Base-by-base conservation (phyloP, 176 grass and related monocot genomes). In the Eleusine indica region DNA sequence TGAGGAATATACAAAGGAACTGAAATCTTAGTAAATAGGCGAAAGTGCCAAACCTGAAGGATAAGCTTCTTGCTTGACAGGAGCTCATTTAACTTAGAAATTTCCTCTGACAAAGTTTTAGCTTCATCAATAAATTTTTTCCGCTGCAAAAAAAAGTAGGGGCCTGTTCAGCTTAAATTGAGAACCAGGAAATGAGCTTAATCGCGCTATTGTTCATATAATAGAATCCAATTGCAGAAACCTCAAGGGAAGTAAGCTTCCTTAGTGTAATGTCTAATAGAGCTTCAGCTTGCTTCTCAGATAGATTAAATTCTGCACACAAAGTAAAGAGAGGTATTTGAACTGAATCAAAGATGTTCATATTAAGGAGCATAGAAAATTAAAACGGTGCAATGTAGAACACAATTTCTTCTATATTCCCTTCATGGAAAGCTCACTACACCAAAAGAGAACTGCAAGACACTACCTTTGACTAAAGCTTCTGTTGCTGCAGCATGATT, bases 101-200 rank as follows among this genome's bases (percentile, higher is more conserved):
- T 92, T 18, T 93, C 75, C 30, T 83, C 87, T 15, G 88, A 88
- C 74, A 98, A 80, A 54, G 77, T 83, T 75, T 87, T 86, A 60
- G 91, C 93, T 88, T 98, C 96, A 67, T 98, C 91, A 73, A 98
- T 83, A 90, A 90, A 98, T 41, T 92, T 98, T 53, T 98, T 95
- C 83, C 96, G 80, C 96, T 98, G 85, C 75, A 90, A 89, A 77
- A 35, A 89, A 71, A 64, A 30, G 41, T 21, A 77, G 44, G 77
- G 71, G 66, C n/a, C 28, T 0, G 5, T 79, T 86, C 68, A 90
- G 69, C 56, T 70, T 28, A 61, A 37, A 47, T 38, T 14, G n/a
- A 74, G 22, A 47, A 70, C 47, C 0, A 37, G 49, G 16, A 70
- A 66, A 68, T 22, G 13, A 40, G 42, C 82, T 74, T 74, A 29